phyloP scores from a whole-genome alignment of 2,329 filamentous ascomycete genomes.

The Mycosphaerella arachidis region DNA sequence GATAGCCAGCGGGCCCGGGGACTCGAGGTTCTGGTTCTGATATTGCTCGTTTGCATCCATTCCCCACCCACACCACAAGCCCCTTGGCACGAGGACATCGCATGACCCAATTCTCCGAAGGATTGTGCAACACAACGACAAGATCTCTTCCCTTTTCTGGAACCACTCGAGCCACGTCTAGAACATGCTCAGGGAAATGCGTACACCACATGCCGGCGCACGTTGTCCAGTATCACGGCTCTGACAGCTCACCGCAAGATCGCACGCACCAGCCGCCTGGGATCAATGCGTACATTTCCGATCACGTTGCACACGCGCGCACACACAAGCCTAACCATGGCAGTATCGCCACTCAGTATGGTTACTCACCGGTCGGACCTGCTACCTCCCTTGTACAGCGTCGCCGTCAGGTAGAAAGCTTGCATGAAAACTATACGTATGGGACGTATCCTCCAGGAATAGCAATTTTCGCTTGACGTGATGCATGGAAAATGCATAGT shows the following conservation, averaged over 20 bases:
- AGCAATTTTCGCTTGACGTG: neutral
- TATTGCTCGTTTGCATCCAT: neutral
- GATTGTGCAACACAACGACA: neutral
- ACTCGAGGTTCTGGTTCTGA: neutral
- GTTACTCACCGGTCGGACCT: neutral
- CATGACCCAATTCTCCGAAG: neutral
- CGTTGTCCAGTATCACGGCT: neutral
- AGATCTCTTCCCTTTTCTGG: neutral
- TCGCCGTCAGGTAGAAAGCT: neutral
- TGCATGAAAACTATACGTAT: neutral
- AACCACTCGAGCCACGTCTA: neutral
- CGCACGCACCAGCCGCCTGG: neutral
- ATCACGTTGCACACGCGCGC: neutral
- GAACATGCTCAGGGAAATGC: neutral
- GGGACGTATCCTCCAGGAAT: neutral
- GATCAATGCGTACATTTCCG: neutral
- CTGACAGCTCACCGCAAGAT: neutral
- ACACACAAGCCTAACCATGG: neutral
- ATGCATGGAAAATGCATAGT: neutral
- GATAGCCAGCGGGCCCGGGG: neutral
- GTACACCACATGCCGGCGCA: neutral
- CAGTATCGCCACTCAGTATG: neutral
- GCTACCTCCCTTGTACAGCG: neutral
- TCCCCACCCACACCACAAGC: neutral
- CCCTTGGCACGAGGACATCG: neutral